Base-by-base conservation (phyloP, 352 stramenopile genomes). In the Albugo laibachii region DNA sequence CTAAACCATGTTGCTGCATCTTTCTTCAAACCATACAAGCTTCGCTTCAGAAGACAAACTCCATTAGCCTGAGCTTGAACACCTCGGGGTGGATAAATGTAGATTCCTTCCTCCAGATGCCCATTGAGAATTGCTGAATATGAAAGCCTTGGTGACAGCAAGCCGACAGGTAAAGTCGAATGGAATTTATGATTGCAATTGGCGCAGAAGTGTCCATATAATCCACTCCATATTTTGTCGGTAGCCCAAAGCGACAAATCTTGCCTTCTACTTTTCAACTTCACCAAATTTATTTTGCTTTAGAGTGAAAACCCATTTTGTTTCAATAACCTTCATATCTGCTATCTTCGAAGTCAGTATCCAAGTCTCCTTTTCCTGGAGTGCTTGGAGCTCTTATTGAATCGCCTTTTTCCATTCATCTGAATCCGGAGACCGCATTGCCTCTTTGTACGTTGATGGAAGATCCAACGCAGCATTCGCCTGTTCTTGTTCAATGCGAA, bases 151-250 rank as follows among this genome's bases (percentile, higher is more conserved):
- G 27, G 2, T 20, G 20, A 41, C 57, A 58, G 45, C 57, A 63
- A 1, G 61, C 37, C 20, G 50, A 41, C 2, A 66, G 21, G 36
- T 63, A 57, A 6, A 55, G 16, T 1, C 58, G 47, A 21, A 69
- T 48, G 10, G 54, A 53, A 11, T 50, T 45, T 1, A 53, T 42
- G 38, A 48, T 53, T 5, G 61, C 44, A 18, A 63, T 53, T 12
- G 60, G 57, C 13, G 57, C 52, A 46, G 57, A 63, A 2, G 51
- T 66, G 14, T 63, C 19, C 0, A 6, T 34, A 39, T 55, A 65
- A 34, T 66, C 52, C 0, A 66, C 27, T 13, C 49, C 49, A 11
- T 42, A 50, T 5, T 18, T 37, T 66, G 61, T 13, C 48, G 13
- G 44, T 44, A 70, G 11, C 58, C 52, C 3, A 54, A 47, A 1